Evolutionary conservation across 805 yeast species (phyloP).

Genomic region (Kodamaea hsintzibuensis): DNA sequence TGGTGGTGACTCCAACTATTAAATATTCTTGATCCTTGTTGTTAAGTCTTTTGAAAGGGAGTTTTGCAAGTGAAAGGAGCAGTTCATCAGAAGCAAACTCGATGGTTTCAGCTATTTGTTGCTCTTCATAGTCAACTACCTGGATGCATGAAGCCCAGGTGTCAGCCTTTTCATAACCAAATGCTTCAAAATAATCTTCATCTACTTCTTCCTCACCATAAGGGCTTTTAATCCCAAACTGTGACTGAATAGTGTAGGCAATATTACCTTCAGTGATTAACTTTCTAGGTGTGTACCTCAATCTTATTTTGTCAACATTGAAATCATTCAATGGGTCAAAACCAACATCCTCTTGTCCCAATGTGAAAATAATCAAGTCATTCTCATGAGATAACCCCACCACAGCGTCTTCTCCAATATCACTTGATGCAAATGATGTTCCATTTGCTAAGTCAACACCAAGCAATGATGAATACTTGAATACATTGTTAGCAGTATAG

Average conservation of each 20-base stretch:
- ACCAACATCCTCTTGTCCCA: slow-evolving; percentile 43
- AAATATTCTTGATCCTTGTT: slow-evolving; percentile 30
- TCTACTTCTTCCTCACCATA: slow-evolving; percentile 14
- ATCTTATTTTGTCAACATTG: slow-evolving; percentile 32
- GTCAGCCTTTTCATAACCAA: slow-evolving; percentile 38
- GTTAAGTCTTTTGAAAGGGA: slow-evolving; percentile 24
- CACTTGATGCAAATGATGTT: slow-evolving; percentile 61
- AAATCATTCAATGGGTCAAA: slow-evolving; percentile 30
- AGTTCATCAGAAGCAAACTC: slow-evolving; percentile 47
- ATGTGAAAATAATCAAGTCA: slow-evolving; percentile 52
- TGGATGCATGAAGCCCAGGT: slow-evolving; percentile 59
- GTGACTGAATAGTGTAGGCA: slow-evolving; percentile 49
- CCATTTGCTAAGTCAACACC: slow-evolving; percentile 47
- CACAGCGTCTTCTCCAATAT: slow-evolving; percentile 57
- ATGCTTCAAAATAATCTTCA: slow-evolving; percentile 38
- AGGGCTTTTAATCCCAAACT: slow-evolving; percentile 37
- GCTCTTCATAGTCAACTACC: slow-evolving; percentile 37
- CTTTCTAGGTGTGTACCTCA: slow-evolving; percentile 54
- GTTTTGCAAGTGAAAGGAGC: slow-evolving; percentile 38
- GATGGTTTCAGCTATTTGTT: slow-evolving; percentile 41
- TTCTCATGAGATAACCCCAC: slow-evolving; percentile 58
- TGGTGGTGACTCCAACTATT: slow-evolving; percentile 45
- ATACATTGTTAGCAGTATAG: slow-evolving; percentile 26
- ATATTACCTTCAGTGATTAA: slow-evolving; percentile 27
- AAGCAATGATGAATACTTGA: slow-evolving; percentile 49